Evolutionary conservation across 257 asterid species (phyloP).

Genomic region (Catharanthus roseus): DNA sequence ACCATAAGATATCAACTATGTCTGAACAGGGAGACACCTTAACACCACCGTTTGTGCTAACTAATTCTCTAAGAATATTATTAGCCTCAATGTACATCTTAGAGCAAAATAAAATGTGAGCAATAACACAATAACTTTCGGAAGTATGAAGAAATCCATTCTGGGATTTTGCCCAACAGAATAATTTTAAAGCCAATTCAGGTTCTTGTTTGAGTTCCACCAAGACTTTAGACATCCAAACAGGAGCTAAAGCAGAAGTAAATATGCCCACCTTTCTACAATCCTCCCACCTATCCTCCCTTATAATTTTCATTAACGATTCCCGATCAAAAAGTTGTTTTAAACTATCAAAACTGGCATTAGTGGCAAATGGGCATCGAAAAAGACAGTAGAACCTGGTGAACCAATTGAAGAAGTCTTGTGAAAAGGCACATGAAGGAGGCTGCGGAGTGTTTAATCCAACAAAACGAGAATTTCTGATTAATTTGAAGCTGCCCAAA

Average conservation of each 20-base stretch:
- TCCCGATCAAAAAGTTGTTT: slow-evolving; percentile 28
- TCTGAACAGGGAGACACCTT: slow-evolving; percentile 19
- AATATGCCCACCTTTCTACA: slow-evolving; percentile 33
- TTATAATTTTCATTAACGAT: slow-evolving; percentile 34
- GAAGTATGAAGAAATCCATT: slow-evolving; percentile 51
- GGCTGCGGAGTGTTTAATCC: slow-evolving; percentile 2
- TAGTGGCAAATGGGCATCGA: slow-evolving; percentile 37
- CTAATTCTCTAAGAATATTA: slow-evolving; percentile 49
- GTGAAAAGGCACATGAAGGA: slow-evolving; percentile 29
- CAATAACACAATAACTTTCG: slow-evolving; percentile 60
- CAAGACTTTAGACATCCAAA: slow-evolving; percentile 49
- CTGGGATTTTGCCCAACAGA: slow-evolving; percentile 54
- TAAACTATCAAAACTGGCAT: slow-evolving; percentile 19
- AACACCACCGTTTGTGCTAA: slow-evolving; percentile 28
- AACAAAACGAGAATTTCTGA: slow-evolving; percentile 28
- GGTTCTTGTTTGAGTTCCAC: slow-evolving; percentile 68
- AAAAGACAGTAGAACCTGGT: slow-evolving; percentile 26
- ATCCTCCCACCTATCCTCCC: slow-evolving; percentile 64
- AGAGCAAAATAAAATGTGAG: slow-evolving; percentile 79
- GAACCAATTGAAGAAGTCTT: slow-evolving; percentile 35
- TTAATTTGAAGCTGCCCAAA: slow-evolving; percentile 37
- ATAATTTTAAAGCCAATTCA: slow-evolving; percentile 58
- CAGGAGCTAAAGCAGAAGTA: slow-evolving; percentile 49
- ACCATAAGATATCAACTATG: slow-evolving; percentile 71
- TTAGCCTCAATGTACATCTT: slow-evolving; percentile 61